Percentiles rank a stretch among this genome's conserved stretches.
Evolutionary conservation across 2,329 filamentous ascomycete genomes (phyloP).

Genomic region (Aspergillus fischeri): DNA sequence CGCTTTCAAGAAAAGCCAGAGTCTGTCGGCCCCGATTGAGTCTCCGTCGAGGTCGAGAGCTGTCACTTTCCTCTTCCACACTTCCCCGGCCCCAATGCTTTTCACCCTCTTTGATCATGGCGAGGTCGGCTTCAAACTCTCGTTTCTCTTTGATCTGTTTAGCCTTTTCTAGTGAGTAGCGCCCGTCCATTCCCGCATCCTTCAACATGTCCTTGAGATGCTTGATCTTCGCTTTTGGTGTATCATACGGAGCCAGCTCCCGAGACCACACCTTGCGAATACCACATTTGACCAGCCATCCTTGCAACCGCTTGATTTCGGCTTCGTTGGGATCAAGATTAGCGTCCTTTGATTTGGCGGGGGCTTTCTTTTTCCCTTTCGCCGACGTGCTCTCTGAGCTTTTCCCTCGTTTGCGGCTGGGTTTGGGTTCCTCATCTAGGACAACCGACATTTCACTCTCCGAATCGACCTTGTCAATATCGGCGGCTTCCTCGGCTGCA

Average conservation of each 20-base stretch:
- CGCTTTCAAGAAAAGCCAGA: constrained; percentile 61
- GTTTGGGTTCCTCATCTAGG: constrained; percentile 67
- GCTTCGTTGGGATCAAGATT: constrained; percentile 60
- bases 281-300: constrained; percentile 83
- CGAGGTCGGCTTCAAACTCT: constrained; percentile 78
- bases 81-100: constrained; percentile 65
- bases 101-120: constrained; percentile 78
- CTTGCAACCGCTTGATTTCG: constrained; percentile 84
- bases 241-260: constrained; percentile 73
- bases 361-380: constrained; percentile 29
- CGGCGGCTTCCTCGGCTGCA: constrained; percentile 12
- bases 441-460: constrained; percentile 69
- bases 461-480: constrained; percentile 47
- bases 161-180: constrained; percentile 81
- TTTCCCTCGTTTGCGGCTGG: constrained; percentile 50
- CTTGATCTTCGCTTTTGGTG: constrained; percentile 71
- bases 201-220: constrained; percentile 75
- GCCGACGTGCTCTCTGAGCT: constrained; percentile 22
- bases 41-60: constrained; percentile 35
- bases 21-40: constrained; percentile 42
- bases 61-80: constrained; percentile 40
- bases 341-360: constrained; percentile 43
- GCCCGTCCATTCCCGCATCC: constrained; percentile 81
- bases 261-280: constrained; percentile 87
- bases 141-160: constrained; percentile 80